phyloP scores from a whole-genome alignment of 1,284 basidiomycete genomes.

The Phylloboletellus chloephorus region DNA sequence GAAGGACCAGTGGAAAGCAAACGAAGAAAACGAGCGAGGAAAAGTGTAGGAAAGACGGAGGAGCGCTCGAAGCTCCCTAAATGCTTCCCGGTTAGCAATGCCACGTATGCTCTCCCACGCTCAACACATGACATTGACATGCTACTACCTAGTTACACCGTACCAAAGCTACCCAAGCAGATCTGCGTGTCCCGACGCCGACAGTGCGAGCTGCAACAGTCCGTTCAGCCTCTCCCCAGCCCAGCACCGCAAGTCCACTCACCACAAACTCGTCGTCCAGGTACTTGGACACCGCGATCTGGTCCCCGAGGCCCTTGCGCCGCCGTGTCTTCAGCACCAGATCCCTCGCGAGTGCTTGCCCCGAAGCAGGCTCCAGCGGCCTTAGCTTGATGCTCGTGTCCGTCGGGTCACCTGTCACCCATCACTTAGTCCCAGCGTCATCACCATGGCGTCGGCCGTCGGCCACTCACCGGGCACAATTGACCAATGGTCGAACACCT shows the following conservation, averaged over 20 bases:
- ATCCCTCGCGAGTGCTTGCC: conserved; percentile 87
- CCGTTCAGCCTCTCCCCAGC: conserved; percentile 10
- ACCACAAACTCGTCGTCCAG: conserved; percentile 92
- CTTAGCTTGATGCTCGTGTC: conserved; percentile 93
- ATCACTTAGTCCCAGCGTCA: conserved; percentile 12
- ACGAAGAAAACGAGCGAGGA: conserved; percentile 34
- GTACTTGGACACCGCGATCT: conserved; percentile 92
- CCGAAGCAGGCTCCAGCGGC: conserved; percentile 94
- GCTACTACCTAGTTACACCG: conserved; percentile 20
- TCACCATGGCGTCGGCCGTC: conserved; percentile 10
- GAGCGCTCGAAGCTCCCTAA: conserved; percentile 27
- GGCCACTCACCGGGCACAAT: conserved; percentile 80
- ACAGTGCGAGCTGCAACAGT: conserved; percentile 66
- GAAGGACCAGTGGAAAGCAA: conserved; percentile 51
- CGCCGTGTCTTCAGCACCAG: conserved; percentile 94
- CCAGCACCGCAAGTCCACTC: conserved; percentile 32
- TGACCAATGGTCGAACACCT: conserved; percentile 97
- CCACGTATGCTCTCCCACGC: conserved; percentile 48
- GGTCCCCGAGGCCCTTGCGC: conserved; percentile 91
- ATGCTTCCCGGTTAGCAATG: conserved; percentile 34
- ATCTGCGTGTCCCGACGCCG: conserved; percentile 87
- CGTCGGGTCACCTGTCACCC: conserved; percentile 77
- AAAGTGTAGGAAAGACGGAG: conserved; percentile 18
- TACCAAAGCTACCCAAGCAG: conserved; percentile 55
- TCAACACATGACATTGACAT: conserved; percentile 22